Evolutionary conservation across 345 rosid species (phyloP).

Genomic region (thale cress (Arabidopsis thaliana)): TAIR10.1 NC_003074.8:20276001-20276500

Average conservation of each 20-base stretch:
- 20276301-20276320: not conserved
- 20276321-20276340: not conserved
- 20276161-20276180: not conserved
- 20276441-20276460: no score
- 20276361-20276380: not conserved
- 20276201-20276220: not conserved
- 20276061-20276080: slow-evolving; percentile 2
- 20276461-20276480: no score
- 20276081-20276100: not conserved
- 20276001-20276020: slow-evolving; percentile 15
- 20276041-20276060: not conserved
- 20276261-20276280: not conserved
- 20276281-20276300: not conserved
- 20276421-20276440: not conserved
- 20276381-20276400: not conserved
- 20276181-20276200: not conserved
- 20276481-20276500: no score
- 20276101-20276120: not conserved
- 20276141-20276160: not conserved
- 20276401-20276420: not conserved
- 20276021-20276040: not conserved
- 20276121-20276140: not conserved
- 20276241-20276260: not conserved
- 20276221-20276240: not conserved
- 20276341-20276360: not conserved